Evolutionary conservation across 768 basidiomycete species (phyloP).

Genomic region (Auricularia sp.): DNA sequence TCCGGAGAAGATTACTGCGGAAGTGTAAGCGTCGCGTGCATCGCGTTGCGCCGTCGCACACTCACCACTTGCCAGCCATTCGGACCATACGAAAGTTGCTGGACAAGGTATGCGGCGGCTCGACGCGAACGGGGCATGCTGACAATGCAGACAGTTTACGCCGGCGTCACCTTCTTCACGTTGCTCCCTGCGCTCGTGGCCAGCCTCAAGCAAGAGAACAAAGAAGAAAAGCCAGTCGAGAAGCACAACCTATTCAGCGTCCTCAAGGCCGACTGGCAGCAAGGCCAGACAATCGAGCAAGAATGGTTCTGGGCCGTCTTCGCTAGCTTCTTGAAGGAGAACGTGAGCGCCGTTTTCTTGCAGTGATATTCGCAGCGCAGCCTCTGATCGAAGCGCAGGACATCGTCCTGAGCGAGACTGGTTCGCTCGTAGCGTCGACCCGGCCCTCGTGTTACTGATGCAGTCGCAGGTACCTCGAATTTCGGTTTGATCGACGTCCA

Average conservation of each 20-base stretch:
- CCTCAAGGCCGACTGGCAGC: background rate
- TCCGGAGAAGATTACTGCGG: too few species aligned
- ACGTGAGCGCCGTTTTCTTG: background rate
- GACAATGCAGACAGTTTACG: background rate
- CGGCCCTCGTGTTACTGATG: too few species aligned
- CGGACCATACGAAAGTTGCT: background rate
- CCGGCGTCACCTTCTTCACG: background rate
- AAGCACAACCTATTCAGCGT: background rate
- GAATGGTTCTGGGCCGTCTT: background rate
- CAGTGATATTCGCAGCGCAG: too few species aligned
- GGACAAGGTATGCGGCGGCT: background rate
- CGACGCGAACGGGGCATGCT: background rate
- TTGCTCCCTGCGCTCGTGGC: background rate
- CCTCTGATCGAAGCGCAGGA: background rate
- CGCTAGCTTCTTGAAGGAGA: background rate
- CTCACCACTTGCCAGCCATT: background rate
- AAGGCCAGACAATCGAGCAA: background rate
- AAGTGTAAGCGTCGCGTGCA: constrained; percentile 16
- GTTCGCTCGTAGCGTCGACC: background rate
- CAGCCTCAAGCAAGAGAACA: background rate
- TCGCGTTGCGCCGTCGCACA: constrained; percentile 17
- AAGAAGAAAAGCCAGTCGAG: background rate
- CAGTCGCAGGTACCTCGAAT: too few species aligned
- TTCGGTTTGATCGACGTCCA: background rate
- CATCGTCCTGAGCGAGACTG: background rate